Percentiles rank a stretch among this genome's conserved stretches.
Conservation (phyloP, 2,329 filamentous ascomycete species). For the Xylaria sp. region DNA sequence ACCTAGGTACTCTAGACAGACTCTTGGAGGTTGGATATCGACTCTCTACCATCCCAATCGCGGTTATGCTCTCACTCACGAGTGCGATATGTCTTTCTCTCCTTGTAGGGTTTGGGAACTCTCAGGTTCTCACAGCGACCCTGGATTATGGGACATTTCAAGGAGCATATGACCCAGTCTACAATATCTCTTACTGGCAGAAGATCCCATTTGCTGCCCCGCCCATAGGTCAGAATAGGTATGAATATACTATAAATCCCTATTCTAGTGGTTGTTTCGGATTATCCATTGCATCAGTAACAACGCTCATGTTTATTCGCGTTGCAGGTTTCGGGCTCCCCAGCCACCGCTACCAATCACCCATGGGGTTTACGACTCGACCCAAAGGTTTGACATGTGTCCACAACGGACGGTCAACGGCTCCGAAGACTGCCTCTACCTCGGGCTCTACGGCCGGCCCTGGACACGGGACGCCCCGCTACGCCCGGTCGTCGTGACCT, state of each 20-base stretch:
- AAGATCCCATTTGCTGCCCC: slow-evolving; percentile 67
- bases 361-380: slow-evolving; percentile 59
- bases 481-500: slow-evolving; percentile 63
- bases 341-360: slow-evolving; percentile 58
- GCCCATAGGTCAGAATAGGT: slow-evolving; percentile 57
- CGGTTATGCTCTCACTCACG: slow-evolving; percentile 7
- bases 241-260: neutral
- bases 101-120: slow-evolving; percentile 6
- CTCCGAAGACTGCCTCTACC: slow-evolving; percentile 65
- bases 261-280: neutral
- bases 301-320: neutral
- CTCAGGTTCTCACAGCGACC: slow-evolving; percentile 43
- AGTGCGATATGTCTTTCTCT: slow-evolving; percentile 8
- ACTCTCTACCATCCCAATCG: neutral
- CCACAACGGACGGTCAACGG: slow-evolving; percentile 62
- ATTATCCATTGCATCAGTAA: neutral
- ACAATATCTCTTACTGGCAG: slow-evolving; percentile 64
- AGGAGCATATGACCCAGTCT: slow-evolving; percentile 55
- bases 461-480: slow-evolving; percentile 53
- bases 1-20: neutral
- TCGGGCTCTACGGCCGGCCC: slow-evolving; percentile 64
- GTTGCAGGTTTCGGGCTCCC: slow-evolving; percentile 61
- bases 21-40: too few relatives aligned
- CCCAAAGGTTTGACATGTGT: slow-evolving; percentile 62
- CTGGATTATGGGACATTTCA: slow-evolving; percentile 58